Base-by-base conservation (phyloP, 2,329 filamentous ascomycete genomes). In the Penicillium sp. region DNA sequence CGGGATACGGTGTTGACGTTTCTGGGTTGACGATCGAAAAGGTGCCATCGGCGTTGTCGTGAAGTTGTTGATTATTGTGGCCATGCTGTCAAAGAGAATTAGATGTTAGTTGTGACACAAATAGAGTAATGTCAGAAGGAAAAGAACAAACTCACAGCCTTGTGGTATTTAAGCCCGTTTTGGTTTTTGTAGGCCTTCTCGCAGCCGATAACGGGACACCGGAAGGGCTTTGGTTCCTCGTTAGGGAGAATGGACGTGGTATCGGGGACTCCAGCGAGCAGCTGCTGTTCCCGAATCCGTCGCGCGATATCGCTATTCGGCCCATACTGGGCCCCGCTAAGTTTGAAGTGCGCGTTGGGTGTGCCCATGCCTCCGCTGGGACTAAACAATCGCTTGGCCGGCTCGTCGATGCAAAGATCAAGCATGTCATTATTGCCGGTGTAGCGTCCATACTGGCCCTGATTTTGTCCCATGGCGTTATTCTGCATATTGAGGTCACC, bases 131-230 rank as follows among this genome's bases (percentile, higher is more conserved):
- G 61, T 13, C 40, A 24, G 33, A 15, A 39, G 24, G 23, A n/a
- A 7, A 10, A 23, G 13, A 52, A 33, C 12, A 52, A 33, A 75
- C 79, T 72, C 74, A 82, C 80, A 66, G 80, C 76, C 73, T 86
- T 86, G 73, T 87, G 83, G 63, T 89, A 98, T 81, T 97, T 98
- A 49, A 98, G 78, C 43, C 93, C 93, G 61, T 98, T 98, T 69
- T 97, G 93, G 70, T 98, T 98, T 79, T 98, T 98, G 76, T 98
- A 98, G 0, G 93, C 92, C 78, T 98, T 98, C 71, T 97, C 93
- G 66, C 93, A 98, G 5, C 93, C 93, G 68, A 98, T 95, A 44
- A 98, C 93, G 1, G 93, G 93, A 65, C 93, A 98, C 68, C 91
- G 88, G 78, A 95, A 98, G 0, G 93, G 93, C 73, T 97, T 98